Evolutionary conservation across 352 stramenopile genomes (phyloP).

Genomic region (Phytophthora litchii): DNA sequence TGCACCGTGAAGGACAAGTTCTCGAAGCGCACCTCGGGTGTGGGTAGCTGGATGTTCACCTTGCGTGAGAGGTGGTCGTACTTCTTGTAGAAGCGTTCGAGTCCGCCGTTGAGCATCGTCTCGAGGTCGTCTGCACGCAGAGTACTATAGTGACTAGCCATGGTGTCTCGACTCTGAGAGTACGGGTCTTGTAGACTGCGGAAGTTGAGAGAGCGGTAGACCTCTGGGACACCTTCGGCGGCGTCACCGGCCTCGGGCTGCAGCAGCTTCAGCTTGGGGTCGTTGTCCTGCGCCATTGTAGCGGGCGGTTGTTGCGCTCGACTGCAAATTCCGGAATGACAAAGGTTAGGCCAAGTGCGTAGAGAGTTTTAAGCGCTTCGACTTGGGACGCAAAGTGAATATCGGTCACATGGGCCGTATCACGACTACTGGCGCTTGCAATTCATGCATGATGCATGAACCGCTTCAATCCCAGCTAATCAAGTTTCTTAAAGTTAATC

Average conservation of each 20-base stretch:
- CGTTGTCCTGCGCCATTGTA: constrained; percentile 1
- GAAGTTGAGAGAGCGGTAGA: neutral
- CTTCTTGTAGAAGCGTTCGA: constrained; percentile 86
- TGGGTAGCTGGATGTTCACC: constrained; percentile 50
- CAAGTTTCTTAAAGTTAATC: no score
- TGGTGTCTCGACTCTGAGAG: neutral
- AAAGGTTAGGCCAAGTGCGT: no score
- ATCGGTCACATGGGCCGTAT: no score
- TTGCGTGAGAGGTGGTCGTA: constrained; percentile 77
- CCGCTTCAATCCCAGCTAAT: no score
- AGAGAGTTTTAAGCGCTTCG: no score
- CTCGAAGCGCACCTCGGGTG: constrained; percentile 73
- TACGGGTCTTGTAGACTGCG: neutral
- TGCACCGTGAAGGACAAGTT: constrained; percentile 74
- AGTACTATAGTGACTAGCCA: constrained; percentile 37
- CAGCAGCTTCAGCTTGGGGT: constrained; percentile 2
- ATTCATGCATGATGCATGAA: no score
- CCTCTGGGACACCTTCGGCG: neutral
- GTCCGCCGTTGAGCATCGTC: constrained; percentile 62
- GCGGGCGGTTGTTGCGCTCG: neutral
- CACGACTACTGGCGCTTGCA: no score
- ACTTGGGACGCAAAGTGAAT: no score
- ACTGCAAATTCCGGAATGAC: neutral
- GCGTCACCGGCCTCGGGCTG: neutral
- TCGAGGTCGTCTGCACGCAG: constrained; percentile 72